These are phyloP conservation scores for Passalora sequoiae DNA, from an alignment of 2,329 filamentous ascomycete genomes.

Conservation along the genomic window DNA sequence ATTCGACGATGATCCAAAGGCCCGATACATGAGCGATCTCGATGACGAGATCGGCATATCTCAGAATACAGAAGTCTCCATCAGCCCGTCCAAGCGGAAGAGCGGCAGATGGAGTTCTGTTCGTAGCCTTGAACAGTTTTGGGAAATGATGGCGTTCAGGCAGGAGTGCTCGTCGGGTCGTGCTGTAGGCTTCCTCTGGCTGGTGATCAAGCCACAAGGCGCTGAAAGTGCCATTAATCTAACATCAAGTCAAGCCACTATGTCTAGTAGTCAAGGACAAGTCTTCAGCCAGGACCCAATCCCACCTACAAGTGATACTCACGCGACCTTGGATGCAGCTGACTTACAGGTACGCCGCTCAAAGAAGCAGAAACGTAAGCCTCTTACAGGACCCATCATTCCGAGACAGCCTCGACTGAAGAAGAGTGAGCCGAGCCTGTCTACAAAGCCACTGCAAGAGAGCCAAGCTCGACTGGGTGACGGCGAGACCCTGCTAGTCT, in stretches of 20 bases:
- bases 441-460: constrained; percentile 19
- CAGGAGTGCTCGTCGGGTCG: constrained; percentile 93
- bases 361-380: constrained; percentile 39
- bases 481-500: constrained; percentile 22
- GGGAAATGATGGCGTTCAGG: constrained; percentile 96
- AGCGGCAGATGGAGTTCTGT: constrained; percentile 77
- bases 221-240: constrained; percentile 3
- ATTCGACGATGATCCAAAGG: constrained; percentile 93
- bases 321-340: background rate
- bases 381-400: constrained; percentile 56
- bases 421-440: constrained; percentile 23
- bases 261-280: constrained; percentile 21
- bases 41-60: constrained; percentile 61
- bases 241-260: background rate
- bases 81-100: constrained; percentile 41
- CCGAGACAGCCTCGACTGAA: constrained; percentile 53
- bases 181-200: constrained; percentile 90
- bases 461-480: constrained; percentile 9
- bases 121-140: constrained; percentile 81
- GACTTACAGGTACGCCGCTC: constrained; percentile 7
- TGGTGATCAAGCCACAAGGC: constrained; percentile 63
- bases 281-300: background rate
- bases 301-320: background rate
- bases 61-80: constrained; percentile 29
- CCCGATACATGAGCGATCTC: constrained; percentile 79